Conservation (phyloP, 257 asterid species). For the Penstemon davidsonii region DNA sequence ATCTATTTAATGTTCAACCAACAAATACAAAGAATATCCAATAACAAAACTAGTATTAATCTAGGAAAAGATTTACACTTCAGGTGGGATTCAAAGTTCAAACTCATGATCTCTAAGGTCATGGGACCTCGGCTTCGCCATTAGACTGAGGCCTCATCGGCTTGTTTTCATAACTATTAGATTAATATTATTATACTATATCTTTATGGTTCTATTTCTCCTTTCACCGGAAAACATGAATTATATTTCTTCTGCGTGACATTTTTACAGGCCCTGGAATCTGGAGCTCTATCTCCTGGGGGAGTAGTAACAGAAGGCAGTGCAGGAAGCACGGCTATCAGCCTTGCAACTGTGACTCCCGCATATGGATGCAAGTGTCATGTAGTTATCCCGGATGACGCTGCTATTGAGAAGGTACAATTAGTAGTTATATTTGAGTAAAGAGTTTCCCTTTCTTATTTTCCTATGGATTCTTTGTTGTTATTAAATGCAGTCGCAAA, state of each 20-base stretch:
- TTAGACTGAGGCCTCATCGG: too few species aligned
- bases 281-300: conserved; percentile 75
- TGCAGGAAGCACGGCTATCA: conserved; percentile 98
- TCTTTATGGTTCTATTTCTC: not conserved
- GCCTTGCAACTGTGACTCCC: conserved; percentile 95
- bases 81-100: too few species aligned
- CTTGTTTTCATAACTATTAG: not conserved
- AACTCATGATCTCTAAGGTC: too few species aligned
- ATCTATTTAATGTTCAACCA: too few species aligned
- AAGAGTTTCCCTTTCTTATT: not conserved
- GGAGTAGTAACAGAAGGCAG: conserved; percentile 96
- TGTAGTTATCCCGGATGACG: conserved; percentile 96
- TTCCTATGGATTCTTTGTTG: not conserved
- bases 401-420: conserved; percentile 86
- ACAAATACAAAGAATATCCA: too few species aligned
- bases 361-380: conserved; percentile 96
- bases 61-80: too few species aligned
- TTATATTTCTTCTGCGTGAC: conserved; percentile 9
- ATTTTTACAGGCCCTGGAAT: conserved; percentile 66
- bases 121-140: too few species aligned
- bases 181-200: not conserved
- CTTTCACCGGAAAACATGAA: not conserved
- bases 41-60: too few species aligned
- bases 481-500: conserved; percentile 71
- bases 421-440: not conserved